Percentiles rank a stretch among this genome's conserved stretches.
phyloP scores from a whole-genome alignment of 1,284 basidiomycete species.

The Cryptococcus wingfieldii region DNA sequence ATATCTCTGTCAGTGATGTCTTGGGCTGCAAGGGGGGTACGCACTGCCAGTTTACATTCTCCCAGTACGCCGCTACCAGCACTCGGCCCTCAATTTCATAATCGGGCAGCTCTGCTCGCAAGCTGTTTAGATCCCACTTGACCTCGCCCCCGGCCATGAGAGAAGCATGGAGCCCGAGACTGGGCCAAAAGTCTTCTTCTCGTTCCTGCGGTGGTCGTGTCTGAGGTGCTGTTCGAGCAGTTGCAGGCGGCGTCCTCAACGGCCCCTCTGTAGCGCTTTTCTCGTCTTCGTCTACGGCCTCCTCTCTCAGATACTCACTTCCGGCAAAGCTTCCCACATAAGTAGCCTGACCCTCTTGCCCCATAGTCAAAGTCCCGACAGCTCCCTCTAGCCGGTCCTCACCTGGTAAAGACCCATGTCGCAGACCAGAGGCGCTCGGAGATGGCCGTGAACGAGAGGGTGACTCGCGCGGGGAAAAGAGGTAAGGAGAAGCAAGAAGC shows the following conservation, averaged over 20 bases:
- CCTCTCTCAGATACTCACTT: slow-evolving; percentile 38
- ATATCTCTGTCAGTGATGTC: background rate
- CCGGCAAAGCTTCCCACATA: slow-evolving; percentile 44
- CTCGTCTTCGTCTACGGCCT: slow-evolving; percentile 9
- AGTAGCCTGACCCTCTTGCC: slow-evolving; percentile 35
- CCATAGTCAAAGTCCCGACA: slow-evolving; percentile 45
- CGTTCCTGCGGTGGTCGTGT: no score
- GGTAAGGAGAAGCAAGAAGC: slow-evolving; percentile 31
- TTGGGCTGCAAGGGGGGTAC: slow-evolving; percentile 6
- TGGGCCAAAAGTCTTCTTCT: slow-evolving; percentile 1
- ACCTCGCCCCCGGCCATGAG: slow-evolving; percentile 13
- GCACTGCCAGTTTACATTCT: slow-evolving; percentile 50
- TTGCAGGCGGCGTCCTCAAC: slow-evolving; percentile 17
- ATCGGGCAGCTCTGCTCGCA: slow-evolving; percentile 35
- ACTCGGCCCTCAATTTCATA: slow-evolving; percentile 38
- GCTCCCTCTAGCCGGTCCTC: slow-evolving; percentile 34
- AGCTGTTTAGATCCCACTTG: slow-evolving; percentile 18
- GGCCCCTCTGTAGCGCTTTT: background rate
- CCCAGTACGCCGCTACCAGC: slow-evolving; percentile 42
- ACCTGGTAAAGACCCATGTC: slow-evolving; percentile 7
- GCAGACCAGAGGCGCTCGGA: slow-evolving; percentile 1
- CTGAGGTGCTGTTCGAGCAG: slow-evolving; percentile 1
- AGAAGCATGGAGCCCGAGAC: slow-evolving; percentile 12
- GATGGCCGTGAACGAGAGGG: slow-evolving; percentile 1
- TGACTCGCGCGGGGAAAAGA: slow-evolving; percentile 28